Conservation (phyloP, 768 basidiomycete genomes). For the Boletales sp. region DNA sequence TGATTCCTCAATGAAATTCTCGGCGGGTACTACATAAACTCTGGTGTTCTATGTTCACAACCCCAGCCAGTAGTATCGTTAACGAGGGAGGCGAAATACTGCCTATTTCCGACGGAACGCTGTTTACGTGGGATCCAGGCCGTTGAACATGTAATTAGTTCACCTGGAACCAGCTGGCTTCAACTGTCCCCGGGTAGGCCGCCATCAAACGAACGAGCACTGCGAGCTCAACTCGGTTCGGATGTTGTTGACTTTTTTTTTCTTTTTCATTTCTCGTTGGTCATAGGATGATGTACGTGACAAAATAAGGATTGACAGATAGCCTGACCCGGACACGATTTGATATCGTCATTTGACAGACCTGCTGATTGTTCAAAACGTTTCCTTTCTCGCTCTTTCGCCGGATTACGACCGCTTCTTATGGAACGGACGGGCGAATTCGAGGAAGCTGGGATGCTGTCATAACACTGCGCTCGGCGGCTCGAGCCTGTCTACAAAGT, state of each 20-base stretch:
- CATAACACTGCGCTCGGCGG: neutral
- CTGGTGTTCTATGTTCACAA: too few relatives aligned
- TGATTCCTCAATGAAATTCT: neutral
- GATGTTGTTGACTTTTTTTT: neutral
- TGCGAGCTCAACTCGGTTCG: conserved; percentile 1
- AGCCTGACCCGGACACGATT: conserved; percentile 2
- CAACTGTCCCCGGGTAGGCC: too few relatives aligned
- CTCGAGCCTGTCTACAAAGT: too few relatives aligned
- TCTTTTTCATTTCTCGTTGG: neutral
- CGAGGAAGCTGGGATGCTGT: neutral
- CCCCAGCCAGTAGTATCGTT: neutral
- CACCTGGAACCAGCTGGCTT: neutral
- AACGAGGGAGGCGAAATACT: neutral
- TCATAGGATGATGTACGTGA: neutral
- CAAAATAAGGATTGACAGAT: conserved; percentile 7
- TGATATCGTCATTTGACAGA: neutral
- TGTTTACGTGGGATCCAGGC: conserved; percentile 8
- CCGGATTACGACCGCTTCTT: too few relatives aligned
- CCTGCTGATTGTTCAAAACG: neutral
- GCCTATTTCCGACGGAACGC: neutral
- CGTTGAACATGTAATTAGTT: conserved; percentile 21
- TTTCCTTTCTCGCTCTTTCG: neutral
- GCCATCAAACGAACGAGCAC: neutral
- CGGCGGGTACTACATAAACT: neutral
- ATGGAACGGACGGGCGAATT: neutral